Conservation (phyloP, 1,284 basidiomycete species). For the Pseudomicrostroma phylloplanum region DNA sequence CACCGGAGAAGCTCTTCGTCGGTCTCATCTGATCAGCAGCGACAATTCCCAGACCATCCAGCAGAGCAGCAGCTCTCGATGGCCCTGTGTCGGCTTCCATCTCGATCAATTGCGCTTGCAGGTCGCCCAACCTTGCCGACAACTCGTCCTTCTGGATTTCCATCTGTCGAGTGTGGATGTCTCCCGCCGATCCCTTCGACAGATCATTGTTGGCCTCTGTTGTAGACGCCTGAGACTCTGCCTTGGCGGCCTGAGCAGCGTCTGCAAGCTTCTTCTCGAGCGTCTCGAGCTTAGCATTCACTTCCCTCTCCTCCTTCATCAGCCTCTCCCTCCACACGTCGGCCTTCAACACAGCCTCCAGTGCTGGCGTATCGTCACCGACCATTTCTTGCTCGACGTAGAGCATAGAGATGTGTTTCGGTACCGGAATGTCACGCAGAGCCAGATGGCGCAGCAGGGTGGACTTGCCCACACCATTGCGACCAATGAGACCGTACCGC, state of each 20-base stretch:
- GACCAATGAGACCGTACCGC: slow-evolving; percentile 57
- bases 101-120: slow-evolving; percentile 82
- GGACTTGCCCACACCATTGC: slow-evolving; percentile 83
- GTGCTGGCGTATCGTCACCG: slow-evolving; percentile 84
- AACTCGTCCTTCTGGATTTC: slow-evolving; percentile 65
- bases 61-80: slow-evolving; percentile 77
- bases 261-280: slow-evolving; percentile 36
- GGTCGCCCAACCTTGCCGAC: slow-evolving; percentile 75
- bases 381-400: slow-evolving; percentile 89
- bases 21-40: slow-evolving; percentile 67
- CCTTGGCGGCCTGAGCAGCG: slow-evolving; percentile 27
- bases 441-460: slow-evolving; percentile 94
- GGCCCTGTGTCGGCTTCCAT: slow-evolving; percentile 98
- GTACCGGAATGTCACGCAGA: slow-evolving; percentile 75
- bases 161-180: slow-evolving; percentile 48
- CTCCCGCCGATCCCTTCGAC: slow-evolving; percentile 35
- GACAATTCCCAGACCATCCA: slow-evolving; percentile 87
- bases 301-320: slow-evolving; percentile 33
- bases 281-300: slow-evolving; percentile 40
- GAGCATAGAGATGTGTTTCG: slow-evolving; percentile 82
- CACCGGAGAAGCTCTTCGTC: slow-evolving; percentile 81
- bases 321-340: slow-evolving; percentile 50
- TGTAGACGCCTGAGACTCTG: slow-evolving; percentile 22
- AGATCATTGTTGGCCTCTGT: slow-evolving; percentile 16
- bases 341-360: slow-evolving; percentile 82